Evolutionary conservation across 78 protist species (phyloP).

Genomic region (Pigoraptor vietnamica): DNA sequence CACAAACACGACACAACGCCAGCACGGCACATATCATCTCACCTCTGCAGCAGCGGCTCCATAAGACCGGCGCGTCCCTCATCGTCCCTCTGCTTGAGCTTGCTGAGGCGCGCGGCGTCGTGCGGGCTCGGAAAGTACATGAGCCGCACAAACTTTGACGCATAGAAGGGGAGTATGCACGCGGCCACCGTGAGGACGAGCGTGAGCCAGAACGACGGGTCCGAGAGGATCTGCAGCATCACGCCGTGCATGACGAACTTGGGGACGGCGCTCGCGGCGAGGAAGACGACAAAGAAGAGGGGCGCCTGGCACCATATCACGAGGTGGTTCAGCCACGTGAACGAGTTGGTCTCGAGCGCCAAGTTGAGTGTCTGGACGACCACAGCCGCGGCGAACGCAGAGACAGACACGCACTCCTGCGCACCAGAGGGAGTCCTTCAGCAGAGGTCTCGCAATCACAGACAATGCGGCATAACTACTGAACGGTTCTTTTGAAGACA

Average conservation of each 20-base stretch:
- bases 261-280: not conserved
- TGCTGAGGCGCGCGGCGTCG: too few species aligned
- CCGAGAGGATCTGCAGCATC: not conserved
- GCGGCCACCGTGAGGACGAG: not conserved
- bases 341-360: slow-evolving; percentile 36
- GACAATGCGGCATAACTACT: not conserved
- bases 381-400: slow-evolving; percentile 49
- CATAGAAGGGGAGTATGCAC: not conserved
- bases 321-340: slow-evolving; percentile 48
- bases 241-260: not conserved
- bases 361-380: slow-evolving; percentile 48
- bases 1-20: too few species aligned
- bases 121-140: too few species aligned
- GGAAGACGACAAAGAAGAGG: slow-evolving; percentile 12
- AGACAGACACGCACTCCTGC: slow-evolving; percentile 32
- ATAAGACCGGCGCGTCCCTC: too few species aligned
- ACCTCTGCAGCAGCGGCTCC: too few species aligned
- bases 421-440: too few species aligned
- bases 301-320: slow-evolving; percentile 47
- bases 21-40: too few species aligned
- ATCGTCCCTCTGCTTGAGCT: too few species aligned
- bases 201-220: not conserved
- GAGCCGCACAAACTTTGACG: too few species aligned
- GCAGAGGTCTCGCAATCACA: not conserved
- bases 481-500: too few species aligned